Evolutionary conservation across 2,329 filamentous ascomycete genomes (phyloP).

Genomic region (Clonostachys rhizophaga): DNA sequence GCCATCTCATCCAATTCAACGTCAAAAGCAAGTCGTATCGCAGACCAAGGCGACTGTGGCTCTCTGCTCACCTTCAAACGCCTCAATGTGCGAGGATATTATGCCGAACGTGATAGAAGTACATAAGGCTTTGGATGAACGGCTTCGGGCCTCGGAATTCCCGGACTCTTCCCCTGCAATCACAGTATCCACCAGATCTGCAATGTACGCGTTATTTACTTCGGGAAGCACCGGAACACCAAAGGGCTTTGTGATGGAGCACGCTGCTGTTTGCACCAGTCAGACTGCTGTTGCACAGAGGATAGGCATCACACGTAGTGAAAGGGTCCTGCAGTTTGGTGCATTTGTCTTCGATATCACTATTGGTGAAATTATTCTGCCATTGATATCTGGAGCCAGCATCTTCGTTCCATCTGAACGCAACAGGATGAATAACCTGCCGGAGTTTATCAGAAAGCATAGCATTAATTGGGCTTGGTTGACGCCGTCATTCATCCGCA

Average conservation of each 20-base stretch:
- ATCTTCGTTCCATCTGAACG: slow-evolving; percentile 8
- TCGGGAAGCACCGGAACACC: slow-evolving; percentile 10
- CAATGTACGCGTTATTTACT: slow-evolving; percentile 8
- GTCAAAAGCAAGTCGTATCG: background rate
- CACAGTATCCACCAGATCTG: background rate
- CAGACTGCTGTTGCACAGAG: background rate
- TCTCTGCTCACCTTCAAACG: background rate
- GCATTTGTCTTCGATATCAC: slow-evolving; percentile 8
- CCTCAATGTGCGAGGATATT: background rate
- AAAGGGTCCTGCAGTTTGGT: slow-evolving; percentile 5
- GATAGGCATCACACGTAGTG: background rate
- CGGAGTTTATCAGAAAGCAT: slow-evolving; percentile 1
- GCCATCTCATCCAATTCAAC: background rate
- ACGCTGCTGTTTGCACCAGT: slow-evolving; percentile 3
- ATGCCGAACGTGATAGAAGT: background rate
- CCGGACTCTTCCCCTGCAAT: too few species aligned
- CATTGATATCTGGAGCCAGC: slow-evolving; percentile 1
- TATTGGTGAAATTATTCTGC: slow-evolving; percentile 4
- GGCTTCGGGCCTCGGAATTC: background rate
- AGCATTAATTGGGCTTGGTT: slow-evolving; percentile 4
- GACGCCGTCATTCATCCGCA: background rate
- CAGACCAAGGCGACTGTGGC: slow-evolving; percentile 1
- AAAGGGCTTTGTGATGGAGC: slow-evolving; percentile 10
- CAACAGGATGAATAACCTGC: slow-evolving; percentile 5
- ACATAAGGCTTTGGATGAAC: background rate